Evolutionary conservation across 208 protist genomes (phyloP), one percentile per base, ranked within the genome.

Genomic region (Acanthamoeba castellanii): DNA sequence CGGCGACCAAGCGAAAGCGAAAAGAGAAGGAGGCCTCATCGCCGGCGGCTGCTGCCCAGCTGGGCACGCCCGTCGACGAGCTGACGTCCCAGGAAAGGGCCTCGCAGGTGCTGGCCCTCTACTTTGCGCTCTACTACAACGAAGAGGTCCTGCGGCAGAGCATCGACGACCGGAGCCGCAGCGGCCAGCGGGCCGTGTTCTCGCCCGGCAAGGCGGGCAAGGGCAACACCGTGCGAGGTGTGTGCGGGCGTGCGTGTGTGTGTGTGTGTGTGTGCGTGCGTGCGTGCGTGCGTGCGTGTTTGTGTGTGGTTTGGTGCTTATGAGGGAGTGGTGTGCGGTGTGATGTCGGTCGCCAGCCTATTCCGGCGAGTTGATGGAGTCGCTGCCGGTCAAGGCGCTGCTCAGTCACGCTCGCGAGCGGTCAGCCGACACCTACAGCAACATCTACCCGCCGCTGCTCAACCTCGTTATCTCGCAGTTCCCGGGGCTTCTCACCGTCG

Each of bases 111-210:
- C 81, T 89, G 45, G 45, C 55, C 27, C 81, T 89, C 81, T 89
- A 89, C 55, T 89, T 89, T 66, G 81, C 55, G n/a, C 55, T 89
- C 9, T 89, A 68, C 81, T 89, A 89, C 55, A 89, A 89, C 55
- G 45, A 57, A 47, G 45, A 89, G 52, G 81, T 89, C 27, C 50
- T 68, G 3, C 45, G 81, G 11, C 81, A 68, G 52, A 64, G 30
- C 30, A 27, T 64, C 30, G 81, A 89, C 3, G 52, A 68, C 52
- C 45, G 55, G 25, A 64, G 30, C 32, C 22, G 32, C 6, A 89
- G 25, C 50, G n/a, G 16, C 11, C 45, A 57, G 27, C 55, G 52
- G 5, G 45, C 81, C 30, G 47, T 66, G n/a, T 45, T 64, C 30
- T 64, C 81, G 5, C 81, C 25, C 2, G 81, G 81, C 72, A 81